phyloP scores from a whole-genome alignment of 257 asterid species.

The Penstemon eatonii region DNA sequence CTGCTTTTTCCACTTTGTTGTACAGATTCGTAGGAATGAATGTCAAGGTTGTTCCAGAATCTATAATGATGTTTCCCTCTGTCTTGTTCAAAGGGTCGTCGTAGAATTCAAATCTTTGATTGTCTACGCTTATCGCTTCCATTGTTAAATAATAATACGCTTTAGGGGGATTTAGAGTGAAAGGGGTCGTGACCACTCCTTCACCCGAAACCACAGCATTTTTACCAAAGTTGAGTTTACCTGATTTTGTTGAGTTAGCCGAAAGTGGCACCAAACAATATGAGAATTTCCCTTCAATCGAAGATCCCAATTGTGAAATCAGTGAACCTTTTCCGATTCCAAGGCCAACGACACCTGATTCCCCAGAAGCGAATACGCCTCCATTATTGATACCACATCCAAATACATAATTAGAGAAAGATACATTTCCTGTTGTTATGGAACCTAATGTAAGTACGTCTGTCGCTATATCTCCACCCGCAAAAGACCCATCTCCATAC shows the following conservation, averaged over 20 bases:
- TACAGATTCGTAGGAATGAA: slow-evolving; percentile 27
- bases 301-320: slow-evolving; percentile 28
- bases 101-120: background rate
- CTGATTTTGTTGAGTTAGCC: background rate
- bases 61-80: slow-evolving; percentile 38
- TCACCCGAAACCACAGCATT: slow-evolving; percentile 25
- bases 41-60: slow-evolving; percentile 45
- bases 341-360: slow-evolving; percentile 43
- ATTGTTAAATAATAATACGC: slow-evolving; percentile 32
- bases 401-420: slow-evolving; percentile 22
- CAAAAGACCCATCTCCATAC: background rate
- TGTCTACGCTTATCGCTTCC: slow-evolving; percentile 32
- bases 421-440: background rate
- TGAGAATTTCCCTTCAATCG: slow-evolving; percentile 32
- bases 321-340: slow-evolving; percentile 38
- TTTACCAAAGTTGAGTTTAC: slow-evolving; percentile 43
- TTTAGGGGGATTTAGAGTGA: background rate
- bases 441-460: slow-evolving; percentile 28
- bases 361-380: slow-evolving; percentile 21
- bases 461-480: background rate
- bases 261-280: slow-evolving; percentile 30
- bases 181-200: slow-evolving; percentile 31
- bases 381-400: slow-evolving; percentile 36
- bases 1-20: slow-evolving; percentile 6
- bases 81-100: background rate